A percentile compares a stretch with the other conserved stretches of the same genome.
These are phyloP conservation scores for Cucurbitaria berberidis DNA, from an alignment of 2,329 filamentous ascomycete genomes.

Conservation along the genomic window DNA sequence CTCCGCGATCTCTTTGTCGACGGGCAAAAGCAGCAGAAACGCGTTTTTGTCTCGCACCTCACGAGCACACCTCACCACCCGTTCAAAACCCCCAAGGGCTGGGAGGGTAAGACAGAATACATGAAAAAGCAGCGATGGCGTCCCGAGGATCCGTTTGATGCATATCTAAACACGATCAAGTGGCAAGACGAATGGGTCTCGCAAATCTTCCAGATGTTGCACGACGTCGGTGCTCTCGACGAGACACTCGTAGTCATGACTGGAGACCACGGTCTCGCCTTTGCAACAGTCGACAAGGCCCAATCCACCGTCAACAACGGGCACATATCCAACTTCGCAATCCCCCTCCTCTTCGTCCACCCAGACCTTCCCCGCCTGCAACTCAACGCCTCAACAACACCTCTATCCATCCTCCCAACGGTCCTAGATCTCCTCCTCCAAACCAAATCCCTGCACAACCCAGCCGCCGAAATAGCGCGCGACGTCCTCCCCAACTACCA, in stretches of 20 bases:
- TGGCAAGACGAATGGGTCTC: conserved; percentile 25
- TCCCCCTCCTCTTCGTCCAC: conserved; percentile 23
- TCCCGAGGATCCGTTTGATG: conserved; percentile 17
- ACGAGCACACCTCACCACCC: conserved; percentile 25
- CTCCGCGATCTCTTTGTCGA: conserved; percentile 23
- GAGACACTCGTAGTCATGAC: conserved; percentile 23
- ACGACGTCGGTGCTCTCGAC: conserved; percentile 18
- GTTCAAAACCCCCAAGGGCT: conserved; percentile 19
- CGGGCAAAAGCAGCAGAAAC: conserved; percentile 11
- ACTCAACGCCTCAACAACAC: conserved; percentile 21
- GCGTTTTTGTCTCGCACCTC: conserved; percentile 21
- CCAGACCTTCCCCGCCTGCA: conserved; percentile 19
- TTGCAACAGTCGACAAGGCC: conserved; percentile 20
- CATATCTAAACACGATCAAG: conserved; percentile 24
- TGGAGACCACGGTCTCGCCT: conserved; percentile 23
- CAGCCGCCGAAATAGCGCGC: conserved; percentile 7
- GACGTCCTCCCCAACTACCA: conserved; percentile 18
- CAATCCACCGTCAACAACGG: conserved; percentile 24
- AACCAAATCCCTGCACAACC: conserved; percentile 12
- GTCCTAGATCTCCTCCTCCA: conserved; percentile 20
- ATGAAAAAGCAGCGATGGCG: conserved; percentile 19
- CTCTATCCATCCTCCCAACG: conserved; percentile 20
- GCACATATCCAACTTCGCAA: conserved; percentile 20
- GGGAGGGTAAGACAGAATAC: conserved; percentile 13
- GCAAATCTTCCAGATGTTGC: conserved; percentile 22